Evolutionary conservation across 768 basidiomycete species (phyloP).

Genomic region (Hypholoma fasciculare): DNA sequence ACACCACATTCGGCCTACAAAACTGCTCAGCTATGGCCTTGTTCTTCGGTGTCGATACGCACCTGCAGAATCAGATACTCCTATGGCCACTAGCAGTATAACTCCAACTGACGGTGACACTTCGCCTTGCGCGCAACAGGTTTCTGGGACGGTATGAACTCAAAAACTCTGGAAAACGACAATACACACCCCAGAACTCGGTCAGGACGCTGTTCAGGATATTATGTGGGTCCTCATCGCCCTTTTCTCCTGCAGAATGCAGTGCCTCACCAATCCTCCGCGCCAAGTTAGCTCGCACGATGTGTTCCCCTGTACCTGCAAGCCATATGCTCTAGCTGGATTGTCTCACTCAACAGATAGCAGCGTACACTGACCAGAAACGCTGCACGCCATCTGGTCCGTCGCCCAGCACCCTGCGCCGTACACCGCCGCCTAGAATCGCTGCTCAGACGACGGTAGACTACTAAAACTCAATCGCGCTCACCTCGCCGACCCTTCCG

Average conservation of each 20-base stretch:
- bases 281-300: constrained; percentile 58
- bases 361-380: constrained; percentile 48
- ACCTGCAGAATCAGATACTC: constrained; percentile 7
- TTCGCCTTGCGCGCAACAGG: constrained; percentile 18
- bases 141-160: constrained; percentile 9
- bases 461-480: not conserved
- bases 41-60: not conserved
- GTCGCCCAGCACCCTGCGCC: constrained; percentile 79
- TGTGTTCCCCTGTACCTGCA: constrained; percentile 74
- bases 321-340: not conserved
- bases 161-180: not conserved
- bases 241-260: not conserved
- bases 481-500: constrained; percentile 76
- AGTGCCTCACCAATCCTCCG: constrained; percentile 51
- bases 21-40: not conserved
- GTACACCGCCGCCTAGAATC: constrained; percentile 59
- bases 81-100: constrained; percentile 55
- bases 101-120: constrained; percentile 55
- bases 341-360: not conserved
- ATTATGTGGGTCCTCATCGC: constrained; percentile 50
- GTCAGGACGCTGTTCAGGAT: constrained; percentile 45
- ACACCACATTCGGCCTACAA: constrained; percentile 72
- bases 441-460: not conserved
- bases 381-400: constrained; percentile 61
- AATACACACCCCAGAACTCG: constrained; percentile 49